Base-by-base conservation (phyloP, 805 yeast genomes). In the Pichia paraexigua region DNA sequence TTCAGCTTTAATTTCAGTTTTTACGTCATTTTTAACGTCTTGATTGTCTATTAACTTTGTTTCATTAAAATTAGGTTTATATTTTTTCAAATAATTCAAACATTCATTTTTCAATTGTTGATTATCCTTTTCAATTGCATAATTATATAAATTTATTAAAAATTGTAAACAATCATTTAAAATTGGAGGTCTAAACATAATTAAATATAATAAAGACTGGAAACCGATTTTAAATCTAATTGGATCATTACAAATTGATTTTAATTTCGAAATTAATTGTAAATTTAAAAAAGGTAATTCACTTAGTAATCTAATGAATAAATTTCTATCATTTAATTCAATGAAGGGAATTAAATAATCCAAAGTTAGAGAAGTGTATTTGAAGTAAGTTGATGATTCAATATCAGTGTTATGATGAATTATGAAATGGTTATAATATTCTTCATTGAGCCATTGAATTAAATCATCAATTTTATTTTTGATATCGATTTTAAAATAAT, bases 381-480 rank as follows among this genome's bases (percentile, higher is more conserved):
- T 72, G 52, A 77, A 66, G 65, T 94, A 94, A 3, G 60, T 65
- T 27, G 63, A 56, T 8, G 53, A 55, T n/a, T 57, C 45, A 9
- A 47, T 56, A 8, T 46, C 47, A 10, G 21, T 37, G 17, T 45
- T 41, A n/a, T 47, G 25, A 39, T 58, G 53, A n/a, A 58, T 57
- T 53, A 61, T 83, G 87, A 46, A 79, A 72, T 68, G 80, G 83
- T 95, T 50, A 50, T 62, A 65, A 47, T 97, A 94, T 66, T 94
- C 99, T 68, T 94, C 99, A 60, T 86, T 91, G 50, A 94, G 70
- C 99, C 99, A 94, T 56, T 86, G 90, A 40, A 92, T 81, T 20
- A 89, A 82, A 37, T 84, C 68, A 53, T 87, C 95, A 13, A 91
- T 75, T 37, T 92, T 72, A 11, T 72, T 73, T 50, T 85, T 85